Evolutionary conservation across 495 filamentous ascomycete species (phyloP).

Genomic region (Immersiella caudata): DNA sequence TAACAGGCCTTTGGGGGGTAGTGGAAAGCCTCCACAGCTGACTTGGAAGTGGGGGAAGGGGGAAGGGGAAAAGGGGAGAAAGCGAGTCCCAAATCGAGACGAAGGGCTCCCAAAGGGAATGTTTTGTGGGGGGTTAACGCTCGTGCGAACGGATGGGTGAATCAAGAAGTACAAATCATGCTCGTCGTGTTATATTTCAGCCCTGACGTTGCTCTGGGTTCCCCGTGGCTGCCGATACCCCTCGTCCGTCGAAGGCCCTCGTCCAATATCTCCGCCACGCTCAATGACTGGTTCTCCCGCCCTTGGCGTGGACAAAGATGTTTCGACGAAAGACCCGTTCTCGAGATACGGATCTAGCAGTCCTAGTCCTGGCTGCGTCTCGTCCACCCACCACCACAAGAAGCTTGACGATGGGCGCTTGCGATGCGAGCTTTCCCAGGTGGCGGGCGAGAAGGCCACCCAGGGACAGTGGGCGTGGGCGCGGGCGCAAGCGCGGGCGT

Average conservation of each 20-base stretch:
- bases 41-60: slow-evolving; percentile 25
- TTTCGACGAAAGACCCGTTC: slow-evolving; percentile 1
- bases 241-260: slow-evolving; percentile 6
- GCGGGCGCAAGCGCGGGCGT: too few relatives aligned
- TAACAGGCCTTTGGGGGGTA: slow-evolving; percentile 26
- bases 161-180: slow-evolving; percentile 32
- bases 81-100: slow-evolving; percentile 14
- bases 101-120: slow-evolving; percentile 15
- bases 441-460: too few relatives aligned
- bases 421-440: too few relatives aligned
- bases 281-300: background rate
- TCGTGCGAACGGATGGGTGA: slow-evolving; percentile 25
- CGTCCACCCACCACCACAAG: background rate
- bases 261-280: slow-evolving; percentile 14
- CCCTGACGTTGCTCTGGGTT: slow-evolving; percentile 18
- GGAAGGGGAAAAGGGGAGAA: slow-evolving; percentile 24
- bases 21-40: slow-evolving; percentile 13
- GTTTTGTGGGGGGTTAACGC: slow-evolving; percentile 33
- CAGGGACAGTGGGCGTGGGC: too few relatives aligned
- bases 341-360: too few relatives aligned
- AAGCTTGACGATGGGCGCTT: too few relatives aligned
- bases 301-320: background rate
- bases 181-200: slow-evolving; percentile 29
- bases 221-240: slow-evolving; percentile 16
- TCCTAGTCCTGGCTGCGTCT: background rate